Evolutionary conservation across 805 yeast genomes (phyloP), one percentile per base, ranked within the genome.

Genomic region (Myxozyma lipomycoides): DNA sequence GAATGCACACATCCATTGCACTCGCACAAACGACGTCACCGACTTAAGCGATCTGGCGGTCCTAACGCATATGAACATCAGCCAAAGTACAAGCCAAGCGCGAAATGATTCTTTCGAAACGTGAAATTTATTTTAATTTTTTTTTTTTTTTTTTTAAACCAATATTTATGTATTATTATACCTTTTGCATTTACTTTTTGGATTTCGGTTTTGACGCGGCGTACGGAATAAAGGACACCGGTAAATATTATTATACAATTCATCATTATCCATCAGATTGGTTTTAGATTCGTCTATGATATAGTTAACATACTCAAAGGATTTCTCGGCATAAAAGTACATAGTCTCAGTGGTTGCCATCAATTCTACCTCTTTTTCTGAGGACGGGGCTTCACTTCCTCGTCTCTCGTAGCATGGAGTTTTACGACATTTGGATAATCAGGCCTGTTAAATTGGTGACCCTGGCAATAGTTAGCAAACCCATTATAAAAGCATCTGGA

Each of bases 51-150:
- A 62, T 68, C 66, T 67, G 68, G 72, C 40, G 71, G 74, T 55
- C 95, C 86, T 19, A 86, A 91, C 68, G 96, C 96, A 0, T 91
- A 91, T 62, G 98, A 90, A 65, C 70, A 79, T 34, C 96, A 88
- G 66, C 97, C 96, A 15, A 58, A 53, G 36, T 48, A 52, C 40
- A 40, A 47, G 25, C 42, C 44, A 23, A 38, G 42, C 24, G 41
- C 45, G 19, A 22, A 24, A n/a, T 22, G 28, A 40, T 38, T n/a
- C 30, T 6, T 30, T 18, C 7, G 10, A 17, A 22, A n/a, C 19
- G 40, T 17, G 18, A 35, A 24, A 23, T 24, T 10, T 9, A 37
- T 3, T 10, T 2, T 17, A 15, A 25, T 32, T 36, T 25, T 40
- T 6, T 3, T 23, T 46, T 9, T 4, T 25, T 9, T 18, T 17